Percentiles rank a stretch among this genome's conserved stretches.
These are phyloP conservation scores for Solanum arcanum DNA, from an alignment of 257 asterid genomes.

Conservation along the genomic window DNA sequence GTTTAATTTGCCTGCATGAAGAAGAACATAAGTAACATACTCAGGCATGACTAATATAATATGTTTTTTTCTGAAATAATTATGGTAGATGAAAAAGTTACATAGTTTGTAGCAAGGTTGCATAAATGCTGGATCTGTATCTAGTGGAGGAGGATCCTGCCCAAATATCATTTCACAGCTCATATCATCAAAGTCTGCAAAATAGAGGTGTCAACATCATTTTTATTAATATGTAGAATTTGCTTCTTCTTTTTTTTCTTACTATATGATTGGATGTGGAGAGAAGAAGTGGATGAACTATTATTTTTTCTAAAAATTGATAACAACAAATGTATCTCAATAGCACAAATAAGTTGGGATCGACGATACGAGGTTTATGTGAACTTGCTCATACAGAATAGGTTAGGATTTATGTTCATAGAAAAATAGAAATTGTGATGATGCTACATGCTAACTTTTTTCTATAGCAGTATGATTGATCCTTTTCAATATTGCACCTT, in stretches of 20 bases:
- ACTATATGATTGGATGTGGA: conserved; percentile 1
- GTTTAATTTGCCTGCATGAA: conserved; percentile 48
- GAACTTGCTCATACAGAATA: not conserved
- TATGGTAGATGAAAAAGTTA: conserved; percentile 10
- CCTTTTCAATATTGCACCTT: conserved; percentile 10
- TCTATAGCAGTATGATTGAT: conserved; percentile 17
- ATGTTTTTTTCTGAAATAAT: not conserved
- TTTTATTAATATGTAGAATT: not conserved
- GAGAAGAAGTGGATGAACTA: not conserved
- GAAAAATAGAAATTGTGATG: not conserved
- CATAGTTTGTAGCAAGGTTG: conserved; percentile 83
- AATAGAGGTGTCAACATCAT: not conserved
- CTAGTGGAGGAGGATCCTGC: conserved; percentile 53
- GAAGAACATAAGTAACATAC: not conserved
- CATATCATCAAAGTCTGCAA: conserved; percentile 90
- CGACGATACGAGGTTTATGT: not conserved
- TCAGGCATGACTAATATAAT: not conserved
- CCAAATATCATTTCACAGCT: conserved; percentile 95
- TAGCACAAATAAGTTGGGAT: not conserved
- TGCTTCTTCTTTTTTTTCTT: not conserved
- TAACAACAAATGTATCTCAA: not conserved
- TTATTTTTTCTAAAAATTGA: not conserved
- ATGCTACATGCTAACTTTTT: not conserved
- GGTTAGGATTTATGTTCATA: not conserved
- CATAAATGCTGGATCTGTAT: conserved; percentile 54